These are phyloP conservation scores for Epichloe aotearoae DNA, from an alignment of 2,329 filamentous ascomycete species.

Conservation along the genomic window DNA sequence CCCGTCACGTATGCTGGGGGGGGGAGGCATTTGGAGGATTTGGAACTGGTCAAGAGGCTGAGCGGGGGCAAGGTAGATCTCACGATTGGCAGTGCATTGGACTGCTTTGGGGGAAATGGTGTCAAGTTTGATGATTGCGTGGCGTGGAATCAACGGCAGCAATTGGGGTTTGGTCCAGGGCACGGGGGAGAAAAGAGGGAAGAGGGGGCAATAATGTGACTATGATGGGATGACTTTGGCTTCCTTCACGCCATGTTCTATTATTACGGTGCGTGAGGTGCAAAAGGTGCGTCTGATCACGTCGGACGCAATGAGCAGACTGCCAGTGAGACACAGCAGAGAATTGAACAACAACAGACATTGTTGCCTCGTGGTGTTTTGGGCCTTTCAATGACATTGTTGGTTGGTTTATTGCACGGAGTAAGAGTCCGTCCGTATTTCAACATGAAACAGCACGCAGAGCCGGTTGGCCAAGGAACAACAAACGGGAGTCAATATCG, in stretches of 20 bases:
- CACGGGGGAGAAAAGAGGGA: no score
- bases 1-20: conserved; percentile 95
- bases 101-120: conserved; percentile 80
- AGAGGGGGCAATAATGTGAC: no score
- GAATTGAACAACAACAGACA: not conserved
- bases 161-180: no score
- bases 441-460: not conserved
- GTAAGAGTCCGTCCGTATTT: not conserved
- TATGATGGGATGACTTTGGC: no score
- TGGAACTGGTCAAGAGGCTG: conserved; percentile 67
- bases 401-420: not conserved
- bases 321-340: not conserved
- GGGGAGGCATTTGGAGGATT: conserved; percentile 64
- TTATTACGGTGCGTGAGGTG: no score
- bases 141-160: conserved; percentile 58
- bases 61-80: conserved; percentile 77
- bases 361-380: not conserved
- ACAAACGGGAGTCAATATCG: not conserved
- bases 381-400: not conserved
- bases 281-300: no score
- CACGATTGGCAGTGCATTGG: conserved; percentile 90
- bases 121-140: conserved; percentile 85
- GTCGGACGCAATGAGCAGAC: no score
- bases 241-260: no score
- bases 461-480: conserved; percentile 4